Base-by-base conservation (phyloP, 1,284 basidiomycete species). In the Ustilago loliicola region DNA sequence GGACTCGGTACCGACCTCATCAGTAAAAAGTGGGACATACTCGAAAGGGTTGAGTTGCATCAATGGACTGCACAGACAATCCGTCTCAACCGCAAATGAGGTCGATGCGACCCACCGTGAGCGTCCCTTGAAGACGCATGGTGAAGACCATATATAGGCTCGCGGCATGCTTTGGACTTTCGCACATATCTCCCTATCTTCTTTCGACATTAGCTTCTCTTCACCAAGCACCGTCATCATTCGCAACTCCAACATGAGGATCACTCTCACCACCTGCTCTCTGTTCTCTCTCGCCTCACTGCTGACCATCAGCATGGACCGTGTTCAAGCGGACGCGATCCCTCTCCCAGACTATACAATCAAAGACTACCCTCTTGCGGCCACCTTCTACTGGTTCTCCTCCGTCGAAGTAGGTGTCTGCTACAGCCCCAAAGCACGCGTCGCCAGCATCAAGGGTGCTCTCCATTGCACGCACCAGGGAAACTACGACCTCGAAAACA, bases 381-480 rank as follows among this genome's bases (percentile, higher is more conserved):
- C 36, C 48, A 77, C 69, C 15, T 72, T 72, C 50, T 65, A 65
- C 62, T 77, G 68, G 68, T 77, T 72, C 60, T 72, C 74, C 10
- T 72, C 74, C 7, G 74, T 77, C 51, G 74, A 77, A 42, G 34
- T 77, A 1, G 74, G 68, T 27, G 69, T 77, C 7, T 77, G 74
- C 69, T 77, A 68, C 69, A 47, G 3, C 13, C 74, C 74, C 1
- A 30, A 58, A 25, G 66, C 59, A 1, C 74, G 74, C 11, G 34
- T 69, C 15, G 64, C 23, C 25, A 72, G 69, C 66, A 47, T 72
- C 63, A 68, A 68, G 19, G 66, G 66, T 2, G 52, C 61, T 1
- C 34, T 73, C 9, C 57, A 73, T 61, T 77, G 75, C 52, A 61
- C 61, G 15, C 61, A 66, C 29, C 75, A 77, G 36, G 75, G 50